Evolutionary conservation across 148 eudicot species (phyloP).

Genomic region (Polygonum aviculare): DNA sequence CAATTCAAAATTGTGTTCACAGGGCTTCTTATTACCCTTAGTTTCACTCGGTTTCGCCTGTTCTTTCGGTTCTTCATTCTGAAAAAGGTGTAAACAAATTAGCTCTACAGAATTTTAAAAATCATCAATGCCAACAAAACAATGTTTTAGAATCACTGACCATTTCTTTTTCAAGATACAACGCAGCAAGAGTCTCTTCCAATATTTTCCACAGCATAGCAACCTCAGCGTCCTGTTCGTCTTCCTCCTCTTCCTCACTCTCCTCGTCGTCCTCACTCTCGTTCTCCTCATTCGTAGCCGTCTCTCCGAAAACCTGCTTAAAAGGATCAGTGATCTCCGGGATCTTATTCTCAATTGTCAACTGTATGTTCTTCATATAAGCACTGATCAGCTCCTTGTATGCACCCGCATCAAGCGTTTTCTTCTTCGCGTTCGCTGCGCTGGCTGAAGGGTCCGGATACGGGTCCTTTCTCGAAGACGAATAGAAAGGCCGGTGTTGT

Average conservation of each 20-base stretch:
- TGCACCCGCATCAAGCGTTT: slow-evolving; percentile 40
- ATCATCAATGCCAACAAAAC: neutral
- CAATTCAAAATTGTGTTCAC: slow-evolving; percentile 68
- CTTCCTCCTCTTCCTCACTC: slow-evolving; percentile 19
- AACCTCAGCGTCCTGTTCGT: slow-evolving; percentile 53
- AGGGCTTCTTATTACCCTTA: slow-evolving; percentile 15
- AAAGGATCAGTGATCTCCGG: slow-evolving; percentile 63
- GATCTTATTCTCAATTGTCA: slow-evolving; percentile 51
- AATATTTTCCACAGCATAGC: slow-evolving; percentile 83
- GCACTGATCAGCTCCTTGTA: slow-evolving; percentile 68
- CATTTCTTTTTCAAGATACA: slow-evolving; percentile 55
- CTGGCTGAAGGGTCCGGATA: slow-evolving; percentile 25
- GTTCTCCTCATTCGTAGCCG: slow-evolving; percentile 27
- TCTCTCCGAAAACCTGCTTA: slow-evolving; percentile 52
- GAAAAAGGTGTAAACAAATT: slow-evolving; percentile 8
- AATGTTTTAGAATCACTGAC: slow-evolving; percentile 18
- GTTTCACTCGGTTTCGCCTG: slow-evolving; percentile 21
- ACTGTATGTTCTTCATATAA: slow-evolving; percentile 78
- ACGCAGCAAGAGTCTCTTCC: slow-evolving; percentile 74
- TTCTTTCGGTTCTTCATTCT: slow-evolving; percentile 12
- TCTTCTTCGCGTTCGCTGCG: slow-evolving; percentile 19
- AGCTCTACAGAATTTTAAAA: neutral
- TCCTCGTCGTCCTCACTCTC: slow-evolving; percentile 21
- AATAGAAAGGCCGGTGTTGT: slow-evolving; percentile 15
- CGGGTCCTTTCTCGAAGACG: slow-evolving; percentile 27